These are phyloP conservation scores for Coprinopsis sp. DNA, from an alignment of 768 basidiomycete genomes.

Conservation along the genomic window DNA sequence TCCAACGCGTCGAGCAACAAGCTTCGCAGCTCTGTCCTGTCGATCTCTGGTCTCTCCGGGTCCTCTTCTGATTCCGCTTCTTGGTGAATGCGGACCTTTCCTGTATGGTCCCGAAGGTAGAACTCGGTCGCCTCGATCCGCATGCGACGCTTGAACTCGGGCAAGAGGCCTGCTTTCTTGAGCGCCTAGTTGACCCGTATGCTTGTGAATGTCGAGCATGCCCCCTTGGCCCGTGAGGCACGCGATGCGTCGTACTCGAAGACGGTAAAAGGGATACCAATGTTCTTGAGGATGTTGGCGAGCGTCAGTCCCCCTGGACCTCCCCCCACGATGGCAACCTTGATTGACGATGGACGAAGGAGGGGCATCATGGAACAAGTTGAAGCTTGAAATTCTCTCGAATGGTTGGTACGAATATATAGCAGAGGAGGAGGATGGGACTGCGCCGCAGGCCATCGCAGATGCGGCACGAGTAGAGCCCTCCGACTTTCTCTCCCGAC, in stretches of 20 bases:
- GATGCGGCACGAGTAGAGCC: no score
- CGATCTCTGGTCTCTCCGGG: conserved; percentile 20
- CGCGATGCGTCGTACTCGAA: conserved; percentile 20
- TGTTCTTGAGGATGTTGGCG: conserved; percentile 18
- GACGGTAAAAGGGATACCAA: conserved; percentile 13
- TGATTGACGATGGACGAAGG: no score
- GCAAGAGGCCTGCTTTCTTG: conserved; percentile 20
- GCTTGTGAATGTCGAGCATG: conserved; percentile 22
- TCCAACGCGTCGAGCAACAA: conserved; percentile 23
- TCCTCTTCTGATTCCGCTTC: conserved; percentile 5
- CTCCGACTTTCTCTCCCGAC: no score
- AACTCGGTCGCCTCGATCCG: conserved; percentile 14
- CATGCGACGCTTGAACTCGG: conserved; percentile 16
- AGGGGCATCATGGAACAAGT: no score
- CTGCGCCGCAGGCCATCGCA: no score
- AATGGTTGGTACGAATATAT: no score
- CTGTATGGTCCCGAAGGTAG: conserved; percentile 13
- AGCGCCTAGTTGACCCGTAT: conserved; percentile 22
- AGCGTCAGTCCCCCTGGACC: conserved; percentile 23
- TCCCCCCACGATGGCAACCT: no score
- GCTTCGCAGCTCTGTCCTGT: conserved; percentile 19
- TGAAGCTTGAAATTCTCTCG: no score
- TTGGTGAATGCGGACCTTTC: conserved; percentile 7
- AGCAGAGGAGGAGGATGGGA: no score
- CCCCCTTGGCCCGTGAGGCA: conserved; percentile 20